Evolutionary conservation across 805 yeast species (phyloP).

Genomic region (Yamadazyma insecticola): DNA sequence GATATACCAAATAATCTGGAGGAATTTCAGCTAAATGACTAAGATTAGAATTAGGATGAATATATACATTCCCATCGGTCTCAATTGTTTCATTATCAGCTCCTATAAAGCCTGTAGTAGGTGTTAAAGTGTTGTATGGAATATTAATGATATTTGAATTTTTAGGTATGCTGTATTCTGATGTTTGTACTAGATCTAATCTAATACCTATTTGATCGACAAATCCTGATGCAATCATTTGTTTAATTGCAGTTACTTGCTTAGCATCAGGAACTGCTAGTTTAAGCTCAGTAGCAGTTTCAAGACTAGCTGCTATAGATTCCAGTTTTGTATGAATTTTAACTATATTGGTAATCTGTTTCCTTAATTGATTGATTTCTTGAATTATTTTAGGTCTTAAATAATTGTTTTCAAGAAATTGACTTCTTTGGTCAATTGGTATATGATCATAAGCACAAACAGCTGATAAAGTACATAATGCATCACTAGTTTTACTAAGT

Average conservation of each 20-base stretch:
- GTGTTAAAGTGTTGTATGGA: conserved; percentile 57
- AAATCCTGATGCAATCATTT: conserved; percentile 89
- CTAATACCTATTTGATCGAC: conserved; percentile 87
- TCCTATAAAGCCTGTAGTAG: no score
- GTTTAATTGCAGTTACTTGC: conserved; percentile 79
- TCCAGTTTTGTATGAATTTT: conserved; percentile 59
- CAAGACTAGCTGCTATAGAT: conserved; percentile 43
- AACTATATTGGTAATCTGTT: conserved; percentile 74
- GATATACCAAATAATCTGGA: conserved; percentile 74
- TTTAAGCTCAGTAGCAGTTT: conserved; percentile 38
- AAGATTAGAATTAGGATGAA: conserved; percentile 76
- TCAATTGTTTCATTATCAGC: conserved; percentile 31
- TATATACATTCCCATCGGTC: conserved; percentile 59
- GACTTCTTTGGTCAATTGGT: conserved; percentile 36
- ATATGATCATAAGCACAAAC: conserved; percentile 86
- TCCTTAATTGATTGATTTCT: conserved; percentile 76
- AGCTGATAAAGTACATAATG: conserved; percentile 67
- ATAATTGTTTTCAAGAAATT: conserved; percentile 58
- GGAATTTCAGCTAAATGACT: conserved; percentile 61
- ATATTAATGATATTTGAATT: conserved; percentile 53
- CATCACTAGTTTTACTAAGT: conserved; percentile 74
- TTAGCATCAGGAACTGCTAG: conserved; percentile 61
- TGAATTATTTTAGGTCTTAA: conserved; percentile 78
- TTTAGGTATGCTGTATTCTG: conserved; percentile 57
- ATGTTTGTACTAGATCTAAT: conserved; percentile 66